These are phyloP conservation scores for Coemansia sp. DNA, from an alignment of 371 early-diverging fungal species.

Conservation along the genomic window DNA sequence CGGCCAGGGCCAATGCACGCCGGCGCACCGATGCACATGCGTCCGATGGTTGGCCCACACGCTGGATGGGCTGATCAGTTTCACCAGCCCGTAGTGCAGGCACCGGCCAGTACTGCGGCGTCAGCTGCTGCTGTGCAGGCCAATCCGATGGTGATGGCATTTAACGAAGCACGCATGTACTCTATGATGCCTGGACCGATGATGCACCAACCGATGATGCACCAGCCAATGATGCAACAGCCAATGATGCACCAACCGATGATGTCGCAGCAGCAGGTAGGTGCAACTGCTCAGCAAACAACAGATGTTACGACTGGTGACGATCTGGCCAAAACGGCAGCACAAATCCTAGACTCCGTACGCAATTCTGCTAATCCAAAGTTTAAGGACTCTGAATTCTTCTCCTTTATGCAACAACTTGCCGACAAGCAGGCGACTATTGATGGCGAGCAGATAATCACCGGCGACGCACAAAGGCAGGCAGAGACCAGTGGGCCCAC, in stretches of 20 bases:
- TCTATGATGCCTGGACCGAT: conserved; percentile 46
- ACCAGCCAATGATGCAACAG: neutral
- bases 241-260: conserved; percentile 10
- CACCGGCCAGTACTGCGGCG: conserved; percentile 17
- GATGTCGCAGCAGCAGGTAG: conserved; percentile 39
- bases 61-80: conserved; percentile 40
- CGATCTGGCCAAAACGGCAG: conserved; percentile 82
- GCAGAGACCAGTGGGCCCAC: conserved; percentile 45
- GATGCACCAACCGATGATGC: conserved; percentile 24
- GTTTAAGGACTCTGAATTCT: conserved; percentile 86
- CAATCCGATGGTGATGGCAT: conserved; percentile 47
- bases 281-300: conserved; percentile 38
- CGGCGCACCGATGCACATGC: conserved; percentile 12
- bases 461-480: conserved; percentile 55
- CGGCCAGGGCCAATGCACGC: conserved; percentile 29
- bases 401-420: conserved; percentile 85
- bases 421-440: conserved; percentile 84
- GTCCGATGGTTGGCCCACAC: conserved; percentile 11
- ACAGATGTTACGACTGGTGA: conserved; percentile 49
- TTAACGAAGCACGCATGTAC: conserved; percentile 52
- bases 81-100: conserved; percentile 17
- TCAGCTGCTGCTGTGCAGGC: conserved; percentile 32
- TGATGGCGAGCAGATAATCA: conserved; percentile 81
- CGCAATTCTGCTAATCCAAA: conserved; percentile 78
- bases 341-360: conserved; percentile 75